These are phyloP conservation scores for Mycena amicta DNA, from an alignment of 768 basidiomycete species.

Conservation along the genomic window DNA sequence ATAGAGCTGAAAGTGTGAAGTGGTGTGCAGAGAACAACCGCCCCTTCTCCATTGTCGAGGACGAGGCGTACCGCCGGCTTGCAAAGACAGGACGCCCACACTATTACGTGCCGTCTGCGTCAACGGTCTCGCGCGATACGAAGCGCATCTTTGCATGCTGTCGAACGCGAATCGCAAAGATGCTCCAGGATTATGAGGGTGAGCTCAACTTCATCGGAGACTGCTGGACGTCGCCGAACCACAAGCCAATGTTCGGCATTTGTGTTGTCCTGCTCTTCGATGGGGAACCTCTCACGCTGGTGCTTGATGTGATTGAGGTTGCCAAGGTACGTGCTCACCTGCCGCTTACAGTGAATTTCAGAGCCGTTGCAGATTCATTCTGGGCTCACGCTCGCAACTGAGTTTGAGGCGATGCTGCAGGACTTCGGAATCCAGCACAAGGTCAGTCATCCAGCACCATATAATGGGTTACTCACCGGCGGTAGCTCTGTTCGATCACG, in stretches of 20 bases:
- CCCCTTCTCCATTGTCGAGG: background rate
- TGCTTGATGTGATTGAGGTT: background rate
- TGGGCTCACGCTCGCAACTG: conserved; percentile 20
- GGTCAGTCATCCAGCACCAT: conserved; percentile 18
- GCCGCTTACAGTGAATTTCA: too few relatives aligned
- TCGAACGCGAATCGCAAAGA: background rate
- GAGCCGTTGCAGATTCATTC: conserved; percentile 26
- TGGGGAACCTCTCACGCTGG: background rate
- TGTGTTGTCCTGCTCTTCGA: background rate
- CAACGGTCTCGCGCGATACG: background rate
- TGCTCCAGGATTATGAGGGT: background rate
- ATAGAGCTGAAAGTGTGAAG: background rate
- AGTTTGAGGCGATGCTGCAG: conserved; percentile 19
- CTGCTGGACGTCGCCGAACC: background rate
- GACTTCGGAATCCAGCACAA: conserved; percentile 27
- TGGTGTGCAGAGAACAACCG: background rate
- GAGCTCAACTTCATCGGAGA: background rate
- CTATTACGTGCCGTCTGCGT: background rate
- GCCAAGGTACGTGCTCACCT: background rate
- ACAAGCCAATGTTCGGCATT: background rate
- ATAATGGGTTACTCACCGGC: too few relatives aligned
- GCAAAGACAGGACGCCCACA: background rate
- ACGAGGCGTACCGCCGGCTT: background rate
- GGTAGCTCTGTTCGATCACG: conserved; percentile 25
- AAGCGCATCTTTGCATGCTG: background rate